A percentile compares a stretch with the other conserved stretches of the same genome.
Conservation (phyloP, 2,329 filamentous ascomycete species). For the Sporothrix globosa region DNA sequence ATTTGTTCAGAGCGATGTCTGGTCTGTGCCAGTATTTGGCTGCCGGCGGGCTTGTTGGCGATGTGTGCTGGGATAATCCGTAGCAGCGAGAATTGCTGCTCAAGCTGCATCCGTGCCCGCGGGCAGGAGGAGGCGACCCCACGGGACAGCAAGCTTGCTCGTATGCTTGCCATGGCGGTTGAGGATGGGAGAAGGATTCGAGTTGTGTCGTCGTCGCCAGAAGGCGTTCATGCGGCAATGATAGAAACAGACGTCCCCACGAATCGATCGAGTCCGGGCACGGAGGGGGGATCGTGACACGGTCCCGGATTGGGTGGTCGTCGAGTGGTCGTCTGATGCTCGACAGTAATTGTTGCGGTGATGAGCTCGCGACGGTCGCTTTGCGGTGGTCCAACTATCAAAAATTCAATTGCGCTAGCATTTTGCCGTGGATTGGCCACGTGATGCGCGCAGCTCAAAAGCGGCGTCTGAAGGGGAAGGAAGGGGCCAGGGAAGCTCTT, state of each 20-base stretch:
- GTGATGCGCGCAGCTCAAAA: background rate
- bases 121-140: background rate
- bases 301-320: background rate
- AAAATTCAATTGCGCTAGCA: slow-evolving; percentile 33
- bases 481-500: background rate
- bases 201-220: slow-evolving; percentile 13
- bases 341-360: background rate
- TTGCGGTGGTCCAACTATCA: slow-evolving; percentile 23
- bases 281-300: background rate
- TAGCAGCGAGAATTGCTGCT: slow-evolving; percentile 32
- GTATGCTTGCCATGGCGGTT: slow-evolving; percentile 34
- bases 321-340: slow-evolving; percentile 1
- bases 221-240: slow-evolving; percentile 15
- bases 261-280: background rate
- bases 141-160: slow-evolving; percentile 29
- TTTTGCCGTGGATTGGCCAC: background rate
- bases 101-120: slow-evolving; percentile 31
- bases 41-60: background rate
- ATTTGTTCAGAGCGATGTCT: slow-evolving; percentile 18
- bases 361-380: background rate
- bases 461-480: background rate
- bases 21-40: slow-evolving; percentile 6
- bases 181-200: no score
- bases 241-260: background rate
- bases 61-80: slow-evolving; percentile 24